Conservation (phyloP, 2,329 filamentous ascomycete genomes). For the Colletotrichum trifolii region DNA sequence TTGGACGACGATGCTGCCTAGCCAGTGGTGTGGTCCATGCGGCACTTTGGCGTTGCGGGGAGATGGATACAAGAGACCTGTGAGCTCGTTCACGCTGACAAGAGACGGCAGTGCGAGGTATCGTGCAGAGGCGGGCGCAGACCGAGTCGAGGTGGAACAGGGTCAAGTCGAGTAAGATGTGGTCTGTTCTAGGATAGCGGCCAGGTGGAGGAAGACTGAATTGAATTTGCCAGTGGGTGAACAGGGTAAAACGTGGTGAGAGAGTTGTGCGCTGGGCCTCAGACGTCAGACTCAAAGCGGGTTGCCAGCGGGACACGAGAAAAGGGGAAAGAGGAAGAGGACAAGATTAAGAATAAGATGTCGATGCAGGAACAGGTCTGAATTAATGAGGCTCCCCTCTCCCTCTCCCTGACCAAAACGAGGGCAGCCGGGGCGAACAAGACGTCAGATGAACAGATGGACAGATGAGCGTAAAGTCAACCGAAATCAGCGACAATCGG, state of each 20-base stretch:
- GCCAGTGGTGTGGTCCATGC: constrained; percentile 36
- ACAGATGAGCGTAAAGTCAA: constrained; percentile 40
- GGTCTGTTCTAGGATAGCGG: constrained; percentile 24
- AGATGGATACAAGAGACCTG: constrained; percentile 3
- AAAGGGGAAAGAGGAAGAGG: constrained; percentile 30
- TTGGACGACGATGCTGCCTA: constrained; percentile 37
- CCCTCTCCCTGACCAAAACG: constrained; percentile 27
- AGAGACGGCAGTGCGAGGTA: neutral
- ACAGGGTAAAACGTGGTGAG: constrained; percentile 22
- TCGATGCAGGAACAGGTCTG: constrained; percentile 43
- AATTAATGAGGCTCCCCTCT: constrained; percentile 36
- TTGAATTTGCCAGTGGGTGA: neutral
- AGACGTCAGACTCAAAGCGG: no score
- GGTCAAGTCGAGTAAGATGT: constrained; percentile 10
- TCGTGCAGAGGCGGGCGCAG: constrained; percentile 1
- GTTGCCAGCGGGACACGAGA: neutral
- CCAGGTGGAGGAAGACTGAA: constrained; percentile 3
- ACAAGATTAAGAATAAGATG: constrained; percentile 31
- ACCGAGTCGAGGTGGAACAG: constrained; percentile 9
- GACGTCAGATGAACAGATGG: constrained; percentile 40
- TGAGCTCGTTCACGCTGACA: neutral
- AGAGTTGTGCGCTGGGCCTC: no score
- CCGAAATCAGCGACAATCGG: constrained; percentile 25
- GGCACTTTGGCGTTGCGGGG: constrained; percentile 29
- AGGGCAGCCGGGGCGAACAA: constrained; percentile 13